Percentiles rank a stretch among this genome's conserved stretches.
Evolutionary conservation across 2,329 filamentous ascomycete species (phyloP).

Genomic region (Ceratocystis eucalypticola): DNA sequence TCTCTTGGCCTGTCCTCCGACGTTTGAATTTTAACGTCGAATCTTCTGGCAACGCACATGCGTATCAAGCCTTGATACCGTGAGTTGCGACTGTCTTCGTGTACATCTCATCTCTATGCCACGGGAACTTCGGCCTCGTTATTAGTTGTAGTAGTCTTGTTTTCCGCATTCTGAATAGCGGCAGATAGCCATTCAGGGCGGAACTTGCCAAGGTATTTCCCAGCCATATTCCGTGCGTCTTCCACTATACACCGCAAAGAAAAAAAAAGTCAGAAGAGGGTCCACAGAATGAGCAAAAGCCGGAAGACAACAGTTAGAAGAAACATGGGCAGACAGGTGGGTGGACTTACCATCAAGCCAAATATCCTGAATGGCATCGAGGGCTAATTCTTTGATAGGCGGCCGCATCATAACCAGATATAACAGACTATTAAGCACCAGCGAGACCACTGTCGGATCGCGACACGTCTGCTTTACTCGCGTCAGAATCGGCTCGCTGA

Average conservation of each 20-base stretch:
- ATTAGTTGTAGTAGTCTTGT: conserved; percentile 2
- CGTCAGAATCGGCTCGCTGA: conserved; percentile 58
- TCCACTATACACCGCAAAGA: conserved; percentile 33
- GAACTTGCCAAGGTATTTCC: conserved; percentile 49
- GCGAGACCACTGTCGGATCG: conserved; percentile 49
- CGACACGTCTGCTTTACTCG: conserved; percentile 56
- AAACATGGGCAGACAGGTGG: too few relatives aligned
- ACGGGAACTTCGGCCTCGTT: neutral
- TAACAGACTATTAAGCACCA: conserved; percentile 50
- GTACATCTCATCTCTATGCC: neutral
- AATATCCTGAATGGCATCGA: conserved; percentile 53
- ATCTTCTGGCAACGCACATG: neutral
- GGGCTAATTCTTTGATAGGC: conserved; percentile 46
- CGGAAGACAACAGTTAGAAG: too few relatives aligned
- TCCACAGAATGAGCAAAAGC: neutral
- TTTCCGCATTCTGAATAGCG: conserved; percentile 6
- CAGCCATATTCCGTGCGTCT: conserved; percentile 48
- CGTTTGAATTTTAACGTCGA: too few relatives aligned
- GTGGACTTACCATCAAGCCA: conserved; percentile 48
- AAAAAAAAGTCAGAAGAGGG: conserved; percentile 8
- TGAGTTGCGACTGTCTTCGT: neutral
- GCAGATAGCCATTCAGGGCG: conserved; percentile 39
- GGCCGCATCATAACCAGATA: conserved; percentile 57
- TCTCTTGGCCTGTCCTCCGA: neutral
- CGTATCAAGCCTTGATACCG: neutral